These are phyloP conservation scores for Exophiala alcalophila DNA, from an alignment of 2,329 filamentous ascomycete species.

Conservation along the genomic window DNA sequence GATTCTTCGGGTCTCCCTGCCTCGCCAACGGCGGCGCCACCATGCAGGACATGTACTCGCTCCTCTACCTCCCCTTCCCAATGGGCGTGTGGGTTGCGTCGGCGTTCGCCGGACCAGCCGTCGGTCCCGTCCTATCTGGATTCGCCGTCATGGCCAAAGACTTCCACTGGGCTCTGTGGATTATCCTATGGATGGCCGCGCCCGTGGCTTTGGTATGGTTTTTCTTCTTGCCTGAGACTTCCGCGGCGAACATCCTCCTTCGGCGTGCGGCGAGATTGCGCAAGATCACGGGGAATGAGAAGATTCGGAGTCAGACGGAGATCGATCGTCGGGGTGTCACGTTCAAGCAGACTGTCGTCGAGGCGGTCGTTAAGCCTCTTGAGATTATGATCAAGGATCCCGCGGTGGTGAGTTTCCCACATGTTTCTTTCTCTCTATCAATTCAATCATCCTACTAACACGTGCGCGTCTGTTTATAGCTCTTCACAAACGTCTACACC, in stretches of 20 bases:
- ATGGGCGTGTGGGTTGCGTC: conserved; percentile 57
- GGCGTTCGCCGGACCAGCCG: conserved; percentile 30
- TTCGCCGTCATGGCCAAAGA: conserved; percentile 56
- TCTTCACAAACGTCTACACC: conserved; percentile 33
- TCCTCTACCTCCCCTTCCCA: conserved; percentile 52
- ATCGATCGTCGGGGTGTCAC: conserved; percentile 59
- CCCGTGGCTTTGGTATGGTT: conserved; percentile 60
- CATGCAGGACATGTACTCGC: conserved; percentile 42
- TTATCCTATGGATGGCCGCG: conserved; percentile 60
- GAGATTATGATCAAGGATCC: conserved; percentile 61
- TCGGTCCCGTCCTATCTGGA: conserved; percentile 52
- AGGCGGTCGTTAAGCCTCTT: conserved; percentile 59
- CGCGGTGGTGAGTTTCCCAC: no score
- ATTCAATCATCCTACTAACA: not conserved
- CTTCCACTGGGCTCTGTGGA: conserved; percentile 59
- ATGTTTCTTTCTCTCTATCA: not conserved
- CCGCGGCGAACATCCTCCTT: conserved; percentile 57
- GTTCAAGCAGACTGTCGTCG: conserved; percentile 39
- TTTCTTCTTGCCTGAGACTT: conserved; percentile 63
- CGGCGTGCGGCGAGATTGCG: conserved; percentile 60
- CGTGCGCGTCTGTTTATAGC: no score
- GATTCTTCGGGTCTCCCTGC: conserved; percentile 64
- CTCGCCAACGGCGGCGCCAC: conserved; percentile 57
- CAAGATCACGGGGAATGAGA: conserved; percentile 57
- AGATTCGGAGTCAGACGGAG: conserved; percentile 60